phyloP scores from a whole-genome alignment of 2,329 filamentous ascomycete species.

The Colletotrichum melonis region DNA sequence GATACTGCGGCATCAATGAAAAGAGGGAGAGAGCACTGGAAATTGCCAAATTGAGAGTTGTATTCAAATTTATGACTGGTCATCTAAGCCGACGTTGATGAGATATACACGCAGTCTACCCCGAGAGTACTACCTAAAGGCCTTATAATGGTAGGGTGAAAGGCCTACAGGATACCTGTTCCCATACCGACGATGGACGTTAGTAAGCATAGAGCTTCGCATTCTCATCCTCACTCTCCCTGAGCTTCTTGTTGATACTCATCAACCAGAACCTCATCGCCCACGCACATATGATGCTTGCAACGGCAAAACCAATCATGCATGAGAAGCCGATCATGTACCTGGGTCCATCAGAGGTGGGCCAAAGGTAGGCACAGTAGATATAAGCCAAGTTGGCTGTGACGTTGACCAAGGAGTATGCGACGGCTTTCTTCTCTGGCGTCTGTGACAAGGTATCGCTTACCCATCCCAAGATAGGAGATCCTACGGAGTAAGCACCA shows the following conservation, averaged over 20 bases:
- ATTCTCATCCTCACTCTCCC: conserved; percentile 36
- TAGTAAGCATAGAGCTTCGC: conserved; percentile 39
- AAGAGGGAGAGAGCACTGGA: no score
- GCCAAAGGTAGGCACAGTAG: conserved; percentile 66
- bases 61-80: no score
- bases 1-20: no score
- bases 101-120: no score
- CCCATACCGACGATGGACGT: not conserved
- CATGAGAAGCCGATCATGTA: conserved; percentile 67
- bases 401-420: conserved; percentile 68
- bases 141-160: not conserved
- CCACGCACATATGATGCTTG: conserved; percentile 32
- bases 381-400: conserved; percentile 67
- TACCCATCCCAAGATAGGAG: conserved; percentile 73
- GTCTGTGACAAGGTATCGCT: conserved; percentile 80
- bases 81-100: no score
- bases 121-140: no score
- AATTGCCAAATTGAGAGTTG: no score
- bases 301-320: conserved; percentile 67
- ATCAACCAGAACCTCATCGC: conserved; percentile 37
- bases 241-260: conserved; percentile 38
- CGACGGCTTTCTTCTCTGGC: conserved; percentile 74
- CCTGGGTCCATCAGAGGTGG: conserved; percentile 58
- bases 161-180: not conserved
- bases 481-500: conserved; percentile 21